phyloP scores from a whole-genome alignment of 1,139 yeast genomes.

The Hansenula lynferdii region DNA sequence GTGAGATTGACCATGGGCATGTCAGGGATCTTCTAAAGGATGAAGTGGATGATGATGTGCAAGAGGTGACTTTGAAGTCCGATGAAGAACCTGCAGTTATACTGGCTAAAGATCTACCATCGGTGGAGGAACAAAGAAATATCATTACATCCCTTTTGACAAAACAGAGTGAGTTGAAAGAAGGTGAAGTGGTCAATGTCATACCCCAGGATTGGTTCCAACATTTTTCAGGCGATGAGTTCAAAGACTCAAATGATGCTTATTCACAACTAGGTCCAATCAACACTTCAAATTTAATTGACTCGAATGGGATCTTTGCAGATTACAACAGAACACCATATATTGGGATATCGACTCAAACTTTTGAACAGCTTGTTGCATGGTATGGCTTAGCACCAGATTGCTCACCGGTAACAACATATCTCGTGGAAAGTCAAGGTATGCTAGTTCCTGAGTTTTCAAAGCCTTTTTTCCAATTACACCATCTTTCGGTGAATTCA shows the following conservation, averaged over 20 bases:
- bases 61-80: neutral
- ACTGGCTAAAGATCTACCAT: slow-evolving; percentile 1
- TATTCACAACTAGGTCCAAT: slow-evolving; percentile 28
- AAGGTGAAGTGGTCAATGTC: slow-evolving; percentile 30
- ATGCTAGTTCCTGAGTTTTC: slow-evolving; percentile 44
- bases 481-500: slow-evolving; percentile 34
- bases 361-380: slow-evolving; percentile 38
- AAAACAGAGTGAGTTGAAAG: slow-evolving; percentile 15
- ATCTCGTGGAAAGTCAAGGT: slow-evolving; percentile 36
- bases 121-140: slow-evolving; percentile 16
- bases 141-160: slow-evolving; percentile 11
- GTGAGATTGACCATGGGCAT: neutral
- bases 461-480: slow-evolving; percentile 49
- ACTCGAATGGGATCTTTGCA: slow-evolving; percentile 26
- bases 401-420: slow-evolving; percentile 42
- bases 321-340: slow-evolving; percentile 27
- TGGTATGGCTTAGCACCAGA: slow-evolving; percentile 51
- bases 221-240: slow-evolving; percentile 22
- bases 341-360: slow-evolving; percentile 33
- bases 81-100: no score
- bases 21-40: no score
- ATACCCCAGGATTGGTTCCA: slow-evolving; percentile 34
- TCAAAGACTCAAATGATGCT: slow-evolving; percentile 13
- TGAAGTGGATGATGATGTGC: neutral
- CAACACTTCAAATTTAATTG: slow-evolving; percentile 27